These are phyloP conservation scores for Clitoria ternatea DNA, from an alignment of 306 rosid genomes.

Conservation along the genomic window DNA sequence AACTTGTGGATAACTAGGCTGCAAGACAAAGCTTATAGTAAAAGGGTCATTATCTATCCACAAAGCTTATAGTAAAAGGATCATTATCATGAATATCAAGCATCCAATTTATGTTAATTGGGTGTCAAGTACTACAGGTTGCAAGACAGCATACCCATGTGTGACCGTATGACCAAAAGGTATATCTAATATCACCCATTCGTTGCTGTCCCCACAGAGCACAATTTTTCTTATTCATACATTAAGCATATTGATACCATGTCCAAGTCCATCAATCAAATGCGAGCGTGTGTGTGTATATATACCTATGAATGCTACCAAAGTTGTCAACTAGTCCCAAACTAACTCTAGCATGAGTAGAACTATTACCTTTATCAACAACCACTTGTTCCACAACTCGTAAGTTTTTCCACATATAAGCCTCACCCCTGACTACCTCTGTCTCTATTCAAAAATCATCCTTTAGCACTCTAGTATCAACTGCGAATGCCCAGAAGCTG, in stretches of 20 bases:
- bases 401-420: neutral
- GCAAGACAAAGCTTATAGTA: neutral
- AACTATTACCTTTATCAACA: neutral
- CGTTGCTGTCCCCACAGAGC: slow-evolving; percentile 73
- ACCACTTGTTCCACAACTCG: neutral
- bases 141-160: slow-evolving; percentile 48
- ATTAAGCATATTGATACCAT: slow-evolving; percentile 49
- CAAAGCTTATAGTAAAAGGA: slow-evolving; percentile 6
- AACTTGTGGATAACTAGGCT: neutral
- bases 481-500: slow-evolving; percentile 6
- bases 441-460: slow-evolving; percentile 44
- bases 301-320: slow-evolving; percentile 13
- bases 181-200: slow-evolving; percentile 60
- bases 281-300: slow-evolving; percentile 12
- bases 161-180: slow-evolving; percentile 40
- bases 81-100: slow-evolving; percentile 23
- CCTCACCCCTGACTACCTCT: slow-evolving; percentile 27
- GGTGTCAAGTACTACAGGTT: slow-evolving; percentile 20
- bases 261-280: slow-evolving; percentile 69
- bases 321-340: slow-evolving; percentile 33
- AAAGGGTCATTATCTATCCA: too few relatives aligned
- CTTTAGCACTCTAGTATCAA: slow-evolving; percentile 30
- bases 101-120: slow-evolving; percentile 24
- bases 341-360: slow-evolving; percentile 17
- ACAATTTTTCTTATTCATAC: slow-evolving; percentile 43